Evolutionary conservation across 2,329 filamentous ascomycete species (phyloP), one percentile per base, ranked within the genome.

Genomic region (Juglanconis oblonga): DNA sequence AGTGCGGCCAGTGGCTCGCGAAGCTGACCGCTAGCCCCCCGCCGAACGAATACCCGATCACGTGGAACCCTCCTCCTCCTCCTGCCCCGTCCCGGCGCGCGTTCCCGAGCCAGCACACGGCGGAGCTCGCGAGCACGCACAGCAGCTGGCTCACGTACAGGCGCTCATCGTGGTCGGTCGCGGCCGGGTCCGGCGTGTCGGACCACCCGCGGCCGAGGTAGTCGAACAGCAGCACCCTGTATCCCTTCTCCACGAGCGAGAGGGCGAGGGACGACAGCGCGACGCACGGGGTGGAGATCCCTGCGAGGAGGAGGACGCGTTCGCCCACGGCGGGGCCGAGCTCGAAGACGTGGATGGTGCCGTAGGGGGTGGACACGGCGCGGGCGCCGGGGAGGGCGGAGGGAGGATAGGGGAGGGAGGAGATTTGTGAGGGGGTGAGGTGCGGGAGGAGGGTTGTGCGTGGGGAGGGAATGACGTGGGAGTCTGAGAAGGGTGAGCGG

Each of bases 41-140:
- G 59, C 92, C 92, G 1, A 96, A 81, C 0, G 89, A 93, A 74
- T 95, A 96, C 10, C 92, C 92, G 11, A 93, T 76, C 24, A 96
- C 73, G 52, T 82, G 82, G 69, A 95, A 86, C 52, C 78, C 81
- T 48, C 71, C 68, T 1, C 48, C 50, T 11, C 38, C 44, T 9
- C 57, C 52, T 4, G 9, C 31, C 36, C 17, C 13, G 9, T 24
- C 44, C 44, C 44, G 14, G 3, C 14, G 17, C 4, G 59, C 59
- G 13, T 70, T 64, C 48, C 85, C 83, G 0, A 84, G 87, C 89
- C 89, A 92, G 13, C 85, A 66, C 3, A 94, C 75, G 0, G 84
- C 79, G 2, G 89, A 92, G 1, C 89, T 92, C 32, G 84, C 80
- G 10, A 94, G 76, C 13, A 82, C 89, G 33, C 90, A 81, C 45